Base-by-base conservation (phyloP, 169 alveolate genomes). In the Plasmodium billcollinsi region DNA sequence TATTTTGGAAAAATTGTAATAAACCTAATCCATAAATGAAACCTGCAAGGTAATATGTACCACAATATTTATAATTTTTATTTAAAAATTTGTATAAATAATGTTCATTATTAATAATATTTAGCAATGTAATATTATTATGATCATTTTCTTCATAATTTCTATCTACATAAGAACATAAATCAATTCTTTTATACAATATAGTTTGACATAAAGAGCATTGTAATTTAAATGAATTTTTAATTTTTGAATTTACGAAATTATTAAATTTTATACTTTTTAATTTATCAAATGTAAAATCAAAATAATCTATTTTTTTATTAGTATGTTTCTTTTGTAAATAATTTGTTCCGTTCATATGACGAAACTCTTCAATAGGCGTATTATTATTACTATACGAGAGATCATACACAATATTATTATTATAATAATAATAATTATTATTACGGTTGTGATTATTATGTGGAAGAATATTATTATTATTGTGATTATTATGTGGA, bases 161-260 rank as follows among this genome's bases (percentile, higher is more conserved):
- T 15, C 14, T 20, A 39, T 72, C 88, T 39, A 7, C 47, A 39
- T 39, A 39, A 5, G 9, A 5, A 39, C 11, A 39, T 39, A 39
- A 7, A 20, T 86, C 71, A 61, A 49, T 61, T 72, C 52, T 70
- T 86, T 86, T 70, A 49, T 86, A 86, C 20, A 86, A 45, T 7
- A 86, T 86, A 14, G 92, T 86, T 61, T 86, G 92, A 54, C 88
- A 72, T 71, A 86, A 33, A 1, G 92, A 86, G 12, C 92, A 86
- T 14, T 72, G 88, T 54, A 86, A 72, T 62, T 86, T 86, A 26
- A 86, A 86, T 2, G 58, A 33, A 14, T 86, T 86, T 86, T 70
- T 86, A 14, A 72, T 54, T 71, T 86, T 86, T 0, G 67, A n/a
- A 49, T 86, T 67, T 14, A 86, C 92, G 61, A 59, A 86, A 50